Conservation (phyloP, 2,329 filamentous ascomycete genomes). For the Colletotrichum tabaci region DNA sequence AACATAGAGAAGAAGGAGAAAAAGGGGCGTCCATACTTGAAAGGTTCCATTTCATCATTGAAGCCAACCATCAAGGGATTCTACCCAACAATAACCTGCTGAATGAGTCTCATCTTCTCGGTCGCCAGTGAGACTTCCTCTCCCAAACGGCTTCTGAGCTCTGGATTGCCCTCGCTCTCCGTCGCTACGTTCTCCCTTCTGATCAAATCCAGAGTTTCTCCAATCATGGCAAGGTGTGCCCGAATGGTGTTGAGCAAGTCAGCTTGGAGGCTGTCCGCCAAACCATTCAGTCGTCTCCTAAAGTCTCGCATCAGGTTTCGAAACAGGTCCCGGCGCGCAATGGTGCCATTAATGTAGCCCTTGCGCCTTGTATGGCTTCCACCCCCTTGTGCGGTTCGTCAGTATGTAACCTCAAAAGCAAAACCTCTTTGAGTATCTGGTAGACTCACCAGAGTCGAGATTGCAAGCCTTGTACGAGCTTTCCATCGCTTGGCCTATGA, state of each 20-base stretch:
- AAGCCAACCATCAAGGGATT: too few relatives aligned
- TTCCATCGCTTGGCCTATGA: constrained; percentile 56
- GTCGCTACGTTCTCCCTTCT: constrained; percentile 54
- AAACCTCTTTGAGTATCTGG: too few relatives aligned
- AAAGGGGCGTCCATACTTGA: too few relatives aligned
- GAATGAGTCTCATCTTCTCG: too few relatives aligned
- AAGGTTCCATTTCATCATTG: too few relatives aligned
- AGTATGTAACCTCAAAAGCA: too few relatives aligned
- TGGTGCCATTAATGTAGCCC: constrained; percentile 49
- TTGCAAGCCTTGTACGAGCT: constrained; percentile 50
- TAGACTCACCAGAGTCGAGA: constrained; percentile 49
- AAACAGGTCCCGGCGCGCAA: constrained; percentile 51
- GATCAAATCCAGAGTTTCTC: constrained; percentile 53
- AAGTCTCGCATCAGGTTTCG: constrained; percentile 48
- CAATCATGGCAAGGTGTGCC: constrained; percentile 48
- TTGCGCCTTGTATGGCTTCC: constrained; percentile 54
- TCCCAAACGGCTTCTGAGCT: constrained; percentile 46
- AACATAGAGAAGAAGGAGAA: too few relatives aligned
- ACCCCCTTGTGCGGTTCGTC: constrained; percentile 45
- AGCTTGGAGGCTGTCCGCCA: constrained; percentile 45
- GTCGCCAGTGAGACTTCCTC: too few relatives aligned
- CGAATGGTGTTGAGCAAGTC: constrained; percentile 41
- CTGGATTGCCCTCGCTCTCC: constrained; percentile 56
- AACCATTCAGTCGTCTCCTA: constrained; percentile 43
- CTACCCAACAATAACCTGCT: too few relatives aligned